Percentiles rank a stretch among this genome's conserved stretches.
These are phyloP conservation scores for Tolypocladium pustulatum DNA, from an alignment of 2,329 filamentous ascomycete species.

Conservation along the genomic window DNA sequence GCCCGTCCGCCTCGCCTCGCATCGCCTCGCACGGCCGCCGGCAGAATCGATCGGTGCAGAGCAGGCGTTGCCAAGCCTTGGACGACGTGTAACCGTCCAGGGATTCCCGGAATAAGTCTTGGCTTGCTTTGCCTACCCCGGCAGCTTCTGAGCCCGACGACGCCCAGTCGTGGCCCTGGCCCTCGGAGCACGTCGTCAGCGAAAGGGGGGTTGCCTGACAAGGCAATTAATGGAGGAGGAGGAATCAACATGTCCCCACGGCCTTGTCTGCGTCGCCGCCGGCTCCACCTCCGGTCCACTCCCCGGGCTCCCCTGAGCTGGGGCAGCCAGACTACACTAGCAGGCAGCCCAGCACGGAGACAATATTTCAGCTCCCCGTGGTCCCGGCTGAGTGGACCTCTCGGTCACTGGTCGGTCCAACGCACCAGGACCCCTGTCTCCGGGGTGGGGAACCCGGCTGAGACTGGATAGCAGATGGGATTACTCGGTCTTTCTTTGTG, in stretches of 20 bases:
- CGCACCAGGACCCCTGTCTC: not conserved
- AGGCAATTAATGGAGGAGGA: not conserved
- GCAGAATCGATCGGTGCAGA: not conserved
- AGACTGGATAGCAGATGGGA: not conserved
- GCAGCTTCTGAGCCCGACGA: not conserved
- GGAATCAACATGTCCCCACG: not conserved
- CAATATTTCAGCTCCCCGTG: not conserved
- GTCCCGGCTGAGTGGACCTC: slow-evolving; percentile 8
- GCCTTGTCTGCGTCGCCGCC: not conserved
- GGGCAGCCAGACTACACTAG: not conserved
- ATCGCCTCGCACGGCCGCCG: not conserved
- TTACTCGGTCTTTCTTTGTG: not conserved
- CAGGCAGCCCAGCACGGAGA: not conserved
- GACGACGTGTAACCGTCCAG: not conserved
- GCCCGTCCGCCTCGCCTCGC: not conserved
- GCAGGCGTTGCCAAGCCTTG: not conserved
- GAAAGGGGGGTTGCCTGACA: not conserved
- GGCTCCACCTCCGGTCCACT: not conserved
- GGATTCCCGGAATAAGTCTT: not conserved
- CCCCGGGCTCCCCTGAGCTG: not conserved
- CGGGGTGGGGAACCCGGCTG: not conserved
- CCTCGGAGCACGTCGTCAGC: not conserved
- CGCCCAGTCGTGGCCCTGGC: not conserved
- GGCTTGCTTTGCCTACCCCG: not conserved
- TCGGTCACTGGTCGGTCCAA: slow-evolving; percentile 7